phyloP scores from a whole-genome alignment of 202 grass and related monocot species.

The Hordeum pubiflorum region DNA sequence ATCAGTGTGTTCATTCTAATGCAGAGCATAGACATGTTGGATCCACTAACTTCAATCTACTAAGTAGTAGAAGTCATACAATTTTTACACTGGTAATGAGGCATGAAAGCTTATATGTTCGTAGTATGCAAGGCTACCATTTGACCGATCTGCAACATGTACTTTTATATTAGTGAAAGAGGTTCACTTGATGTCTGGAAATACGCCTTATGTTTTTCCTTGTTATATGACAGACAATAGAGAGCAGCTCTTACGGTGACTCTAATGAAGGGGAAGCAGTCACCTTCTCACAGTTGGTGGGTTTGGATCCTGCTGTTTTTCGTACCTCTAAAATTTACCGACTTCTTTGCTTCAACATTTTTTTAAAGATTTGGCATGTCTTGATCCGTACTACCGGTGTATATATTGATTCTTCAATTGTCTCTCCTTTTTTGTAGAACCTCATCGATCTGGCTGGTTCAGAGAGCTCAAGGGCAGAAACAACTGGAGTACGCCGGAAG shows the following conservation, averaged over 20 bases:
- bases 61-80: constrained; percentile 99
- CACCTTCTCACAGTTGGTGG: constrained; percentile 88
- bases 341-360: constrained; percentile 5
- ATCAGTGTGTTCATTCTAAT: constrained; percentile 22
- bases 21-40: constrained; percentile 99
- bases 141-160: not conserved
- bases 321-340: not conserved
- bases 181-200: constrained; percentile 1
- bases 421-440: constrained; percentile 74
- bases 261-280: constrained; percentile 82
- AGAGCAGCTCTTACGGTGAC: constrained; percentile 80
- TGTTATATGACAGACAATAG: constrained; percentile 69
- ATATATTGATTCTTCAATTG: constrained; percentile 34
- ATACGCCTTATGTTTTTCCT: constrained; percentile 3
- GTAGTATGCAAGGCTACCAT: not conserved
- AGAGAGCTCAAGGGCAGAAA: constrained; percentile 96
- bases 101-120: not conserved
- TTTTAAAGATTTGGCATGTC: not conserved
- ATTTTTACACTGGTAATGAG: constrained; percentile 97
- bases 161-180: constrained; percentile 22
- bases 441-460: constrained; percentile 99
- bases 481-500: constrained; percentile 87
- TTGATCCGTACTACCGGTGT: not conserved
- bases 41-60: constrained; percentile 95
- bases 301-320: constrained; percentile 32